Evolutionary conservation across 108 stramenopile genomes (phyloP), one percentile per base, ranked within the genome.

Genomic region (Chaetoceros muelleri): DNA sequence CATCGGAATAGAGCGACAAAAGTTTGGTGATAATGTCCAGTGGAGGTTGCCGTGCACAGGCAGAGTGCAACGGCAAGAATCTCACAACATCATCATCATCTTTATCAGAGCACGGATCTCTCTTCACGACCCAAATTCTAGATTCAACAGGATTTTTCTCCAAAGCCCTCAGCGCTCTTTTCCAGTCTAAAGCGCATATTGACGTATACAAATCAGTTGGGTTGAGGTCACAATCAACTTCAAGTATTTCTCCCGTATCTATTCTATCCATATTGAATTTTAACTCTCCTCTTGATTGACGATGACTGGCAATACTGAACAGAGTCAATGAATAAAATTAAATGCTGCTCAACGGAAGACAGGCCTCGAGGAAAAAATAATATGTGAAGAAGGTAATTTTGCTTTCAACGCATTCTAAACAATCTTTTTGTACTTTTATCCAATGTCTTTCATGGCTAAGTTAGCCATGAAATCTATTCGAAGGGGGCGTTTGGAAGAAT

Each of bases 221-320:
- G 58, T 86, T 76, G 20, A 59, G 66, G 70, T 90, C 84, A 48
- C 69, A 90, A 71, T 90, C 85, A 28, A 90, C 85, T 62, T 85
- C 73, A 10, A 40, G 5, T 13, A 40, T 13, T 13, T 40, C 34
- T 40, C 13, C 34, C 5, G 8, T 40, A 13, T 40, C 13, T n/a
- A n/a, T n/a, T n/a, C n/a, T n/a, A n/a, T n/a, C n/a, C n/a, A n/a
- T n/a, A n/a, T n/a, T n/a, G n/a, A n/a, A n/a, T n/a, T n/a, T n/a
- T n/a, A n/a, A n/a, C n/a, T n/a, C n/a, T n/a, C n/a, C n/a, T n/a
- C n/a, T n/a, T n/a, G n/a, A n/a, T n/a, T n/a, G n/a, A n/a, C n/a
- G n/a, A n/a, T n/a, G n/a, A n/a, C n/a, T n/a, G n/a, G n/a, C n/a
- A n/a, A n/a, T n/a, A n/a, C n/a, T n/a, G n/a, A n/a, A n/a, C n/a